These are phyloP conservation scores for Anaeramoeba flamelloides DNA, from an alignment of 78 protist genomes.

Conservation along the genomic window DNA sequence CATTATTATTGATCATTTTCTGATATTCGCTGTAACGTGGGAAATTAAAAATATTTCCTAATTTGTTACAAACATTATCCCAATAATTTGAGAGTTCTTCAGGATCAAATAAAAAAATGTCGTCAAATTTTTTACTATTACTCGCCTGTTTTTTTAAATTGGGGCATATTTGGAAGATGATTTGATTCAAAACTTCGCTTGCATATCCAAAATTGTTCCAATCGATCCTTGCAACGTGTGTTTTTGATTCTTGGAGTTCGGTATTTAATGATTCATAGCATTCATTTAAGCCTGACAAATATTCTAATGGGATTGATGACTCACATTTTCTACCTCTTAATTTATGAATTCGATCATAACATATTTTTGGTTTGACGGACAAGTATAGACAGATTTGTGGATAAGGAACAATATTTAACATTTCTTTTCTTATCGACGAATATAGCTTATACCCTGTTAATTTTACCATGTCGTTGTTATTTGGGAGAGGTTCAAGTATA, in stretches of 20 bases:
- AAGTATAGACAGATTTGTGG: slow-evolving; percentile 34
- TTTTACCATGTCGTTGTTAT: no score
- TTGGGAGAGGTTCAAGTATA: no score
- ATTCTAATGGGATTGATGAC: slow-evolving; percentile 38
- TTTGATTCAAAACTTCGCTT: neutral
- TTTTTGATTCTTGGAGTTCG: slow-evolving; percentile 24
- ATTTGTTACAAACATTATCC: no score
- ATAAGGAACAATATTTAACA: slow-evolving; percentile 20
- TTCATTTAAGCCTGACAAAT: slow-evolving; percentile 26
- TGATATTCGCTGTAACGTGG: no score
- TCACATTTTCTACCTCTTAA: slow-evolving; percentile 27
- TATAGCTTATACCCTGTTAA: no score
- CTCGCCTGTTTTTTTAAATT: no score
- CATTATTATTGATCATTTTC: no score
- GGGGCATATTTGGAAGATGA: no score
- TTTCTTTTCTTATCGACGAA: slow-evolving; percentile 17
- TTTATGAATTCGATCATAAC: slow-evolving; percentile 29
- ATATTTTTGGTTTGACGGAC: slow-evolving; percentile 30
- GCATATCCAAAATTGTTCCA: slow-evolving; percentile 43
- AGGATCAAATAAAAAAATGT: no score
- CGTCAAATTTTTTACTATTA: no score
- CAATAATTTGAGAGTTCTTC: no score
- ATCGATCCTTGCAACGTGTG: slow-evolving; percentile 20
- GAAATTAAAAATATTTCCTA: no score
- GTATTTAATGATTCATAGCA: slow-evolving; percentile 28